A percentile compares a stretch with the other conserved stretches of the same genome.
phyloP scores from a whole-genome alignment of 2,329 filamentous ascomycete genomes.

The Pseudogymnoascus sp. region DNA sequence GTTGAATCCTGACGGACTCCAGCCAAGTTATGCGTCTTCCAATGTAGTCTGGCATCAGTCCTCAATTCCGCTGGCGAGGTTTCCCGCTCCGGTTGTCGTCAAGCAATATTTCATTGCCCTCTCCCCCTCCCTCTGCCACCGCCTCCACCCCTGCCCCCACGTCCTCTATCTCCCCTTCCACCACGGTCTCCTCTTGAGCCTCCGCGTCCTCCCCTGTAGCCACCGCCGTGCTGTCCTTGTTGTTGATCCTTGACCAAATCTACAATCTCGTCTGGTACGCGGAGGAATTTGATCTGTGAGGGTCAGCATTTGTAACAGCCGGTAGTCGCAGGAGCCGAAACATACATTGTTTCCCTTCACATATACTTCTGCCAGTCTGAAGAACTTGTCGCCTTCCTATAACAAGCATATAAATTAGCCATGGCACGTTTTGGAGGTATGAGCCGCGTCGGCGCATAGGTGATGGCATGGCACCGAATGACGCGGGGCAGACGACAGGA shows the following conservation, averaged over 20 bases:
- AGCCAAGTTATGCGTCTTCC: slow-evolving; percentile 6
- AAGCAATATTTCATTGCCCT: slow-evolving; percentile 1
- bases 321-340: slow-evolving; percentile 8
- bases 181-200: slow-evolving; percentile 47
- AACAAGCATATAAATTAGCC: slow-evolving; percentile 9
- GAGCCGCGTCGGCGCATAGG: neutral
- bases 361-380: slow-evolving; percentile 85
- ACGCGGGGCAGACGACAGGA: neutral
- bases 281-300: slow-evolving; percentile 88
- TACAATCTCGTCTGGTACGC: slow-evolving; percentile 94
- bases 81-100: slow-evolving; percentile 18
- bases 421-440: no score
- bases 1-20: neutral
- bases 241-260: slow-evolving; percentile 91
- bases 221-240: slow-evolving; percentile 52
- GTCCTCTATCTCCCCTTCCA: slow-evolving; percentile 40
- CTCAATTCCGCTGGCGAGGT: neutral
- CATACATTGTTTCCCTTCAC: slow-evolving; percentile 91
- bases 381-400: slow-evolving; percentile 87
- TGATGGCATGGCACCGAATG: neutral
- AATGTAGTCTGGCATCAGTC: slow-evolving; percentile 1
- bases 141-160: slow-evolving; percentile 40
- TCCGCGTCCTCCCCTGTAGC: slow-evolving; percentile 56
- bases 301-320: slow-evolving; percentile 10
- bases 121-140: slow-evolving; percentile 27